These are phyloP conservation scores for Saitoella complicata DNA, from an alignment of 805 yeast genomes.

Conservation along the genomic window DNA sequence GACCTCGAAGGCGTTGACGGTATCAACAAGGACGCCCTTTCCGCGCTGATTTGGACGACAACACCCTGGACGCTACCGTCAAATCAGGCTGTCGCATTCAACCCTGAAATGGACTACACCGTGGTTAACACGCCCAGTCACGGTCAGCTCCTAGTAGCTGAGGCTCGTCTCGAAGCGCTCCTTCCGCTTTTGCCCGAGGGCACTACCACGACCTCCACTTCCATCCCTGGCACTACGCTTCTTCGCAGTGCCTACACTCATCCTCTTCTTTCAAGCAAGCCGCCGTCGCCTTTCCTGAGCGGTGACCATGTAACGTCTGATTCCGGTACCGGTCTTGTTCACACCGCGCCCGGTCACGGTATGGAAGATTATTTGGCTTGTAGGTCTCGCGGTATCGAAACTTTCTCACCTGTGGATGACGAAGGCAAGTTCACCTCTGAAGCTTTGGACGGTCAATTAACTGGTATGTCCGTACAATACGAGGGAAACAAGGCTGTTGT, in stretches of 20 bases:
- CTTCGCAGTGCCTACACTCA: slow-evolving; percentile 34
- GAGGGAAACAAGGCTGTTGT: slow-evolving; percentile 38
- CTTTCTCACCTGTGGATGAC: slow-evolving; percentile 66
- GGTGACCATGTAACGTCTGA: slow-evolving; percentile 53
- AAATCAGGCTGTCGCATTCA: slow-evolving; percentile 66
- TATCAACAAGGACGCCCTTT: slow-evolving; percentile 9
- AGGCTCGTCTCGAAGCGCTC: slow-evolving; percentile 29
- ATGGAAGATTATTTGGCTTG: slow-evolving; percentile 77
- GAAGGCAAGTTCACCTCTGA: slow-evolving; percentile 48
- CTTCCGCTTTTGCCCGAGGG: slow-evolving; percentile 8
- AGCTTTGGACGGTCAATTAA: slow-evolving; percentile 31
- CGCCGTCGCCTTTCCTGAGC: slow-evolving; percentile 33
- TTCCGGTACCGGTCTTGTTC: slow-evolving; percentile 92
- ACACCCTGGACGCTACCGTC: slow-evolving; percentile 96
- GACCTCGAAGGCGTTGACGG: slow-evolving; percentile 14
- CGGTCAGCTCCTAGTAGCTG: slow-evolving; percentile 42
- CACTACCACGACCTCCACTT: slow-evolving; percentile 7
- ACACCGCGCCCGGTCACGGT: slow-evolving; percentile 97
- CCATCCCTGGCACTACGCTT: slow-evolving; percentile 30
- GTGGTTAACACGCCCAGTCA: slow-evolving; percentile 23
- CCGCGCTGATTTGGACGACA: slow-evolving; percentile 70
- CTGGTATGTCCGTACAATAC: slow-evolving; percentile 45
- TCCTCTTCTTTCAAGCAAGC: slow-evolving; percentile 29
- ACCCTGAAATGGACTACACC: slow-evolving; percentile 42
- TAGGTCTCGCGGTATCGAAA: slow-evolving; percentile 34